Conservation (phyloP, 2,329 filamentous ascomycete genomes). For the Verticillium tricorpus region DNA sequence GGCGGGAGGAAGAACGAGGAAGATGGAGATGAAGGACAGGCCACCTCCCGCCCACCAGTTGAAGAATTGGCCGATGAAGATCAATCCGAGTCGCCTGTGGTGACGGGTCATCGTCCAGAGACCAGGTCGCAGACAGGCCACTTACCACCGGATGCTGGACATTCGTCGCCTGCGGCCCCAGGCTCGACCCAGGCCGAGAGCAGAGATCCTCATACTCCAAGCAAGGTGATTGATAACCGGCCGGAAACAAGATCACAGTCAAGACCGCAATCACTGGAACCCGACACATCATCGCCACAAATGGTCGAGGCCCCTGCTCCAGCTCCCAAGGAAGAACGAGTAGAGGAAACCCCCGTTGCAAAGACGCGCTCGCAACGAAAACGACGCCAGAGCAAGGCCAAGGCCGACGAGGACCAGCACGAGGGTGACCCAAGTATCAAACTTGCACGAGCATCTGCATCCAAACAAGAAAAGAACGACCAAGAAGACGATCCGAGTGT, state of each 20-base stretch:
- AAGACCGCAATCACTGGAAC: neutral
- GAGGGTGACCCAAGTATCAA: conserved; percentile 13
- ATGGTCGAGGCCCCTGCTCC: neutral
- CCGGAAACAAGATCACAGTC: neutral
- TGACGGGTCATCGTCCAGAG: neutral
- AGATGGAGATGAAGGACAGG: neutral
- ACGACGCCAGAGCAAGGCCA: neutral
- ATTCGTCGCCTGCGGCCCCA: neutral
- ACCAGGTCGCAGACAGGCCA: neutral
- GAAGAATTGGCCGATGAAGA: neutral
- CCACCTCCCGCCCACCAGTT: neutral
- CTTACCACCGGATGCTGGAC: neutral
- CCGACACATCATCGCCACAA: neutral
- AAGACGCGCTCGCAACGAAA: neutral
- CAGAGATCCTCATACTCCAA: neutral
- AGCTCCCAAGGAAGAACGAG: neutral
- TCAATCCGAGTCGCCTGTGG: neutral
- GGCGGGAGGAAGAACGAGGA: neutral
- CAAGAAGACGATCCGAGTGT: conserved; percentile 10
- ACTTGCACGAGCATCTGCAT: conserved; percentile 10
- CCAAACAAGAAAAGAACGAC: conserved; percentile 12
- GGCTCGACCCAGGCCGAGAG: neutral
- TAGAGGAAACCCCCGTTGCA: neutral
- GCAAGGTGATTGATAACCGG: neutral
- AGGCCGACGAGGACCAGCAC: conserved; percentile 15